Evolutionary conservation across 2,329 filamentous ascomycete species (phyloP), one percentile per base, ranked within the genome.

Genomic region (Epichloe elymi): DNA sequence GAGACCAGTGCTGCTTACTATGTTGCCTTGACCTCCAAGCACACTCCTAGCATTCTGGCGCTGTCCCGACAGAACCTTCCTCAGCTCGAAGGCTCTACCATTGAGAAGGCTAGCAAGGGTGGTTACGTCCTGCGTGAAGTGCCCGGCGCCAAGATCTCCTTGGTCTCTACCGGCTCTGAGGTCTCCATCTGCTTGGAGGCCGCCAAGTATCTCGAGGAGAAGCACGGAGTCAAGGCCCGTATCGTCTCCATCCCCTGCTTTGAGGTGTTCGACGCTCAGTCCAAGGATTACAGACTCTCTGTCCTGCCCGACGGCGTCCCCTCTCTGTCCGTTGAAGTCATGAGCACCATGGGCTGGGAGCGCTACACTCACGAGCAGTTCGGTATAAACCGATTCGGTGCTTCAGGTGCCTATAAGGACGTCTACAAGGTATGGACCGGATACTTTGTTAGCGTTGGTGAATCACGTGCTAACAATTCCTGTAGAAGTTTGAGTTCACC

Each of bases 281-380:
- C 78, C 70, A 95, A 96, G 85, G 89, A 91, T 59, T 98, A 98
- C 83, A 84, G 83, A 69, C 85, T 98, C 61, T 85, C 83, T 59
- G 86, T 95, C 59, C 82, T 98, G 57, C 93, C 91, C 63, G 89
- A 96, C 68, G 90, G 90, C 60, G 91, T 96, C 67, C 91, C 93
- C 59, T 82, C 89, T 56, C 71, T 98, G 71, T 94, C 87, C 51
- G 86, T 98, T 60, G 93, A 98, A 79, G 90, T 89, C 69, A 94
- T 95, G 87, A 86, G 80, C 71, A 98, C 93, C 60, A 83, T 96
- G 73, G 93, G 93, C 61, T 98, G 93, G 93, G 90, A 97, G 81
- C 86, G 91, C 72, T 98, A 97, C 76, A 87, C 89, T 54, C 91
- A 98, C 74, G 93, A 98, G 82, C 93, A 98, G 77, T 98, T 98